These are phyloP conservation scores for Cetraspora pellucida DNA, from an alignment of 192 early-diverging fungal genomes.

Conservation along the genomic window DNA sequence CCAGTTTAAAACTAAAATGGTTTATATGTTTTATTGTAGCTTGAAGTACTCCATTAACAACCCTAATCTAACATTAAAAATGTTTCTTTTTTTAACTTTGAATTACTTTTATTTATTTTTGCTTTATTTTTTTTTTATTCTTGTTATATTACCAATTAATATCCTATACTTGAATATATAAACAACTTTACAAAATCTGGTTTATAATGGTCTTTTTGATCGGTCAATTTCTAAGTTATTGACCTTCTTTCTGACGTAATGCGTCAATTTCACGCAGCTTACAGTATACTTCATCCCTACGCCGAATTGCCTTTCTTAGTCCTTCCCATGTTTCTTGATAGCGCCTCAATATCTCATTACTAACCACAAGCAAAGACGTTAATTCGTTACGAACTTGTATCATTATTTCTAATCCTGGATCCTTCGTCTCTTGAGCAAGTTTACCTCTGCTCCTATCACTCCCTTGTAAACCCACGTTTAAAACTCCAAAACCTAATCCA, in stretches of 20 bases:
- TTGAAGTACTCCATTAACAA: no score
- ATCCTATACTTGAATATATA: no score
- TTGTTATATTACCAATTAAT: no score
- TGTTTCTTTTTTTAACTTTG: no score
- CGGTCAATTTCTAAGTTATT: no score
- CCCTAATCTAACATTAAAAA: no score
- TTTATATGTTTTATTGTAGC: no score
- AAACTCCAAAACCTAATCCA: slow-evolving; percentile 27
- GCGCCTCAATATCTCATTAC: slow-evolving; percentile 11
- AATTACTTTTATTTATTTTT: no score
- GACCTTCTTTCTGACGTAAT: not conserved
- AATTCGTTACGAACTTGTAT: slow-evolving; percentile 25
- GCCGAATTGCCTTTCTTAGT: not conserved
- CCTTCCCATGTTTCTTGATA: not conserved
- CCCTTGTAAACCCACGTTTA: slow-evolving; percentile 28
- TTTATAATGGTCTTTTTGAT: no score
- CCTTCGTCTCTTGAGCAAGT: slow-evolving; percentile 18
- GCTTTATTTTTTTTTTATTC: no score
- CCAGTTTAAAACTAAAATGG: no score
- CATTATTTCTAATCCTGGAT: slow-evolving; percentile 25
- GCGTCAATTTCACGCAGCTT: slow-evolving; percentile 1
- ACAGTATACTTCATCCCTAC: not conserved
- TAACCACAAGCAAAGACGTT: not conserved
- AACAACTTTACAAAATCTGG: no score
- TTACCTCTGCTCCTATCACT: slow-evolving; percentile 28